phyloP scores from a whole-genome alignment of 805 yeast genomes.

The Saturnispora saitoi region DNA sequence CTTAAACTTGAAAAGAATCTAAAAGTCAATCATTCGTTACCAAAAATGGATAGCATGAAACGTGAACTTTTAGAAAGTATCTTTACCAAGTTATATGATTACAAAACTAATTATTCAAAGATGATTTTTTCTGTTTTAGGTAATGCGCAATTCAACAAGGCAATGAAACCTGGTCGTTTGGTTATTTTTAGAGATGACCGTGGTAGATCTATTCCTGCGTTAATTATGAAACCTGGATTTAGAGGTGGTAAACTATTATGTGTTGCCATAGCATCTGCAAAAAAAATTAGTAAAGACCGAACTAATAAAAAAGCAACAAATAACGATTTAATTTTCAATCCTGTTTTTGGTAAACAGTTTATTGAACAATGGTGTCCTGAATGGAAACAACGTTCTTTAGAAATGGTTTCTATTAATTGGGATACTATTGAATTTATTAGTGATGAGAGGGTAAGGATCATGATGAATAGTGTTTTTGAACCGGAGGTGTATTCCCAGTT shows the following conservation, averaged over 20 bases:
- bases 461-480: constrained; percentile 5
- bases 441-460: constrained; percentile 26
- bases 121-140: constrained; percentile 41
- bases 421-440: constrained; percentile 37
- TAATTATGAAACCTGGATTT: constrained; percentile 34
- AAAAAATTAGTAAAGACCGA: background rate
- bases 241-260: constrained; percentile 6
- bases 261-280: background rate
- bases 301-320: constrained; percentile 8
- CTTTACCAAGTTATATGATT: constrained; percentile 30
- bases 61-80: constrained; percentile 36
- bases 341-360: constrained; percentile 25
- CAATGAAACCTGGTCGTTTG: constrained; percentile 47
- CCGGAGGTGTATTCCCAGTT: background rate
- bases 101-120: constrained; percentile 35
- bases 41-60: constrained; percentile 33
- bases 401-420: constrained; percentile 26
- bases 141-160: constrained; percentile 39
- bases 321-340: constrained; percentile 17
- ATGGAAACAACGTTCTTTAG: constrained; percentile 18
- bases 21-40: constrained; percentile 14
- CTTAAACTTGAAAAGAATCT: constrained; percentile 43
- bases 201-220: constrained; percentile 40
- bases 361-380: constrained; percentile 29
- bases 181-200: constrained; percentile 46